A percentile compares a stretch with the other conserved stretches of the same genome.
phyloP scores from a whole-genome alignment of 164 flowering plant genomes.

The Aristolochia fimbriata region DNA sequence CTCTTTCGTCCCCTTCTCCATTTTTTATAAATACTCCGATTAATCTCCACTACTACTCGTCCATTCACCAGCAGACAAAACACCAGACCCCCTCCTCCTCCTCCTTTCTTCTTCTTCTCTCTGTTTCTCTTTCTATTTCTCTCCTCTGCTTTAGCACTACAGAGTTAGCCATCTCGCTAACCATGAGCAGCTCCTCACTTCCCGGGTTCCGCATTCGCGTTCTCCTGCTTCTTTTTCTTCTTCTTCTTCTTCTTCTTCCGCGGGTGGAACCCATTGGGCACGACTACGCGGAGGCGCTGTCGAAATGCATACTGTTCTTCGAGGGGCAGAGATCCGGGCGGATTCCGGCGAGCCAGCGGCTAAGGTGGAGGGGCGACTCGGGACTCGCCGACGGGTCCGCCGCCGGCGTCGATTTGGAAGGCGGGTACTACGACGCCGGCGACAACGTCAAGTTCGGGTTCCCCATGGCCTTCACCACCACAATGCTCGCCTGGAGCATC shows the following conservation, averaged over 20 bases:
- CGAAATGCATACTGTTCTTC: conserved; percentile 69
- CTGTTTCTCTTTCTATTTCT: neutral
- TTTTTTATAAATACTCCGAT: neutral
- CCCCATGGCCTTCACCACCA: conserved; percentile 92
- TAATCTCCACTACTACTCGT: neutral
- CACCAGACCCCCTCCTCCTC: neutral
- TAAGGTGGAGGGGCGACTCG: conserved; percentile 61
- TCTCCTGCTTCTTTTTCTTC: conserved; percentile 6
- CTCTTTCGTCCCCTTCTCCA: neutral
- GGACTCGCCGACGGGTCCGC: conserved; percentile 68
- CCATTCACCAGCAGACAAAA: conserved; percentile 2
- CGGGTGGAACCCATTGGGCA: conserved; percentile 16
- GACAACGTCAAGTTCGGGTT: conserved; percentile 85
- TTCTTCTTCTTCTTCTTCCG: neutral
- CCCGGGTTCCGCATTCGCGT: conserved; percentile 4
- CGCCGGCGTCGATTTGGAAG: conserved; percentile 47
- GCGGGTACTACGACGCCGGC: conserved; percentile 96
- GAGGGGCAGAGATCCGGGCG: conserved; percentile 89
- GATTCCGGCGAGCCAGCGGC: conserved; percentile 58
- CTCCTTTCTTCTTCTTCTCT: neutral
- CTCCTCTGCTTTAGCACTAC: too few species aligned
- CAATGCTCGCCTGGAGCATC: conserved; percentile 89
- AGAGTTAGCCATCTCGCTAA: neutral
- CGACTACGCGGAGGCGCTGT: conserved; percentile 63
- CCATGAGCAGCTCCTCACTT: neutral